A percentile compares a stretch with the other conserved stretches of the same genome.
These are phyloP conservation scores for Brassica carinata DNA, from an alignment of 345 rosid genomes.

Conservation along the genomic window DNA sequence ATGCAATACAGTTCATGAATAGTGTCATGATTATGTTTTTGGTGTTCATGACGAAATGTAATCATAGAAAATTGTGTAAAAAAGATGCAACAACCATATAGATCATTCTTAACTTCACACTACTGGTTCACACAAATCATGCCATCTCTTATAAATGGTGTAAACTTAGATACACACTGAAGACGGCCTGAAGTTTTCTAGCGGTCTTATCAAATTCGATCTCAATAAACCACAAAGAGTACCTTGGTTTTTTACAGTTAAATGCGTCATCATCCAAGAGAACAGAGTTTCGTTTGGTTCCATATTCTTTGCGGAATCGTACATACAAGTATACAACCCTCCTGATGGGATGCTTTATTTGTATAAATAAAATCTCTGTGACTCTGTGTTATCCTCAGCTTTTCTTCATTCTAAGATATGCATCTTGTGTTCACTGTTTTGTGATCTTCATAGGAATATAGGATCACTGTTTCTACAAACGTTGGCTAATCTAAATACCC, in stretches of 20 bases:
- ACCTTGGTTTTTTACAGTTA: too few species aligned
- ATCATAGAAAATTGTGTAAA: background rate
- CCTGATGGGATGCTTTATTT: too few species aligned
- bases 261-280: too few species aligned
- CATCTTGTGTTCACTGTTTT: too few species aligned
- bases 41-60: background rate
- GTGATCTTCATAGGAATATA: background rate
- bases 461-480: background rate
- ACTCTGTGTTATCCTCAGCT: background rate
- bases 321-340: too few species aligned
- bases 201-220: too few species aligned
- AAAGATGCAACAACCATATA: background rate
- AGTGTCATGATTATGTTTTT: constrained; percentile 41
- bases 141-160: background rate
- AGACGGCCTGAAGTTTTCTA: background rate
- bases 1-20: background rate
- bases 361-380: too few species aligned
- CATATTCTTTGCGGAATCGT: too few species aligned
- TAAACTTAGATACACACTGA: background rate
- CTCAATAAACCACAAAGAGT: too few species aligned
- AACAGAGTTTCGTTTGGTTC: too few species aligned
- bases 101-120: background rate
- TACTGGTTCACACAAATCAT: background rate
- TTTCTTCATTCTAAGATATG: background rate
- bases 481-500: background rate